These are phyloP conservation scores for Pleurotus platypus DNA, from an alignment of 768 basidiomycete species.

Conservation along the genomic window DNA sequence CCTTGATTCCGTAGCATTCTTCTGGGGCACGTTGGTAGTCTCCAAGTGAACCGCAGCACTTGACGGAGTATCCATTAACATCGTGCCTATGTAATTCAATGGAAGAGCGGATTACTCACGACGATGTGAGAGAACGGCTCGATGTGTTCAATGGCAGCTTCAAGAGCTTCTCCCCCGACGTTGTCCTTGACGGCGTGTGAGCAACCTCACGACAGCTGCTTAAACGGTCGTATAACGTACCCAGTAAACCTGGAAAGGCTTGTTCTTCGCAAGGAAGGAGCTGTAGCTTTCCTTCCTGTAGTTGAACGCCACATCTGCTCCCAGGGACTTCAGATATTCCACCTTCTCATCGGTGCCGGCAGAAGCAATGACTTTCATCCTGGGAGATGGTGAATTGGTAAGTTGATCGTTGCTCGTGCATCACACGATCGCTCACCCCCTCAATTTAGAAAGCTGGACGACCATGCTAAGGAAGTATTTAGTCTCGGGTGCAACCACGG, in stretches of 20 bases:
- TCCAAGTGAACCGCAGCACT: constrained; percentile 15
- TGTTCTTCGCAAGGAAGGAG: constrained; percentile 32
- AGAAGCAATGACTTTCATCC: constrained; percentile 6
- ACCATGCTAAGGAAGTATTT: constrained; percentile 9
- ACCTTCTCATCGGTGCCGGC: constrained; percentile 55
- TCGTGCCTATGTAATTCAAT: neutral
- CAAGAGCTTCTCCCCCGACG: constrained; percentile 40
- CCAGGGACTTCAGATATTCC: constrained; percentile 34
- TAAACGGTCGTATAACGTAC: neutral
- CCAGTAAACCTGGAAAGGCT: constrained; percentile 41
- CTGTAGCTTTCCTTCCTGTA: constrained; percentile 44
- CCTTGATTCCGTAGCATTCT: constrained; percentile 15
- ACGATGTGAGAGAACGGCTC: constrained; percentile 31
- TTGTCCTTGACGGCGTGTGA: constrained; percentile 16
- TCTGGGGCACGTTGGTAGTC: constrained; percentile 13
- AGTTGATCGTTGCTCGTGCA: neutral
- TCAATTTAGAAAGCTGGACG: constrained; percentile 8
- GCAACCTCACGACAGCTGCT: neutral
- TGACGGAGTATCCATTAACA: neutral
- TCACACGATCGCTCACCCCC: neutral
- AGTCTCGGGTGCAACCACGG: neutral
- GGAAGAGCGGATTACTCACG: neutral
- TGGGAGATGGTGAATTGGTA: constrained; percentile 4
- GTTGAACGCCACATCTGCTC: constrained; percentile 48
- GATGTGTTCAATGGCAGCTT: constrained; percentile 32